These are phyloP conservation scores for Pseudofabraea citricarpa DNA, from an alignment of 2,329 filamentous ascomycete species.

Conservation along the genomic window DNA sequence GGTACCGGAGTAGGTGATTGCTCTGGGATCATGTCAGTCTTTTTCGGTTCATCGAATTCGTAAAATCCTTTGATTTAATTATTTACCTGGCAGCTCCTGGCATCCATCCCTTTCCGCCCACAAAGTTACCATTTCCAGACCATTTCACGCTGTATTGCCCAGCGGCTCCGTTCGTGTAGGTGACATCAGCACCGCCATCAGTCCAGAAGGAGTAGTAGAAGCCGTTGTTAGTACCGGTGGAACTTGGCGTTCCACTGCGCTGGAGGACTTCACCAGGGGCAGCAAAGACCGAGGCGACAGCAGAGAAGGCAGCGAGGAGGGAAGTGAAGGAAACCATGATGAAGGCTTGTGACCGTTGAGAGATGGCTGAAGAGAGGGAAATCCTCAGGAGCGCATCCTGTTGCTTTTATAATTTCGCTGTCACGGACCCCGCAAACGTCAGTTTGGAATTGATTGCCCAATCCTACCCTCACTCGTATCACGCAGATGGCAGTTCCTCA, in stretches of 20 bases:
- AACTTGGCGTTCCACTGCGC: conserved; percentile 33
- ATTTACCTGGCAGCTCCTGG: conserved; percentile 27
- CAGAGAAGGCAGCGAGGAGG: conserved; percentile 9
- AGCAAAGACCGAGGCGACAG: conserved; percentile 8
- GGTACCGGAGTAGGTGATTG: conserved; percentile 36
- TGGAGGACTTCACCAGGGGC: conserved; percentile 4
- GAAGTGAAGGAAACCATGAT: conserved; percentile 16
- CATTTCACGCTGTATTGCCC: conserved; percentile 47
- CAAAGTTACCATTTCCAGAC: conserved; percentile 40
- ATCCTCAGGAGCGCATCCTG: too few species aligned
- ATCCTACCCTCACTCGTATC: too few species aligned
- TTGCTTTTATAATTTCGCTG: too few species aligned
- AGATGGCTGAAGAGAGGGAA: neutral
- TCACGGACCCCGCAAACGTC: too few species aligned
- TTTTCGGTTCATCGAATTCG: neutral
- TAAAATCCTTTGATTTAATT: neutral
- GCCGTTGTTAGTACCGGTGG: conserved; percentile 48
- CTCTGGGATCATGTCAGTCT: conserved; percentile 19
- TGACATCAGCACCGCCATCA: conserved; percentile 42
- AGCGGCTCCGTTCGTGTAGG: conserved; percentile 48
- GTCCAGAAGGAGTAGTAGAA: conserved; percentile 60
- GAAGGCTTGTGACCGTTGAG: neutral
- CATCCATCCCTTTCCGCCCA: conserved; percentile 47
- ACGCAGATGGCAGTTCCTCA: too few species aligned
- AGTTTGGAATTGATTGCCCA: too few species aligned